Evolutionary conservation across 768 basidiomycete species (phyloP).

Genomic region (Boletales sp.): DNA sequence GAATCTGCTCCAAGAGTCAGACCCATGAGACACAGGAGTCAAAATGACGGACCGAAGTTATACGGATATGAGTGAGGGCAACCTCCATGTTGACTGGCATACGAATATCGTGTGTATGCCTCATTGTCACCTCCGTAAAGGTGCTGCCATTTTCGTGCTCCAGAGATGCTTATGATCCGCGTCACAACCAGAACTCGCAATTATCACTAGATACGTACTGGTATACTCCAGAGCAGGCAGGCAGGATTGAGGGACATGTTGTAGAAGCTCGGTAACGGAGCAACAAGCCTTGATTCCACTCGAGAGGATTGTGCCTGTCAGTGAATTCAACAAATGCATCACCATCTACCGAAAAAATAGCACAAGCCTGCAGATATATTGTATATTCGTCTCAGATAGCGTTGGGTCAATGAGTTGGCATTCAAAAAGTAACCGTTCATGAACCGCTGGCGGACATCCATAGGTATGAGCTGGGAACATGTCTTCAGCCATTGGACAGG

Average conservation of each 20-base stretch:
- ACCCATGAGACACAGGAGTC: background rate
- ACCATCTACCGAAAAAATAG: background rate
- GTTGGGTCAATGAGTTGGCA: constrained; percentile 65
- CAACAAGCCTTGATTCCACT: constrained; percentile 56
- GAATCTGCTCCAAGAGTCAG: constrained; percentile 42
- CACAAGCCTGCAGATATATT: constrained; percentile 56
- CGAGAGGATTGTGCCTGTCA: constrained; percentile 49
- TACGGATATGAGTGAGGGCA: constrained; percentile 65
- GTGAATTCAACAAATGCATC: background rate
- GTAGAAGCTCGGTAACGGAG: constrained; percentile 57
- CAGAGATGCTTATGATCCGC: constrained; percentile 44
- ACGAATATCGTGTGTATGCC: constrained; percentile 59
- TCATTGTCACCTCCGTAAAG: constrained; percentile 66
- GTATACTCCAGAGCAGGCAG: constrained; percentile 50
- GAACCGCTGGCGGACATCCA: constrained; percentile 64
- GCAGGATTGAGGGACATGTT: constrained; percentile 48
- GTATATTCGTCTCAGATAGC: constrained; percentile 73
- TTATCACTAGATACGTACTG: constrained; percentile 37
- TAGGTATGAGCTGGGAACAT: constrained; percentile 69
- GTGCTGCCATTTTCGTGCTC: constrained; percentile 55
- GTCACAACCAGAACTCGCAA: constrained; percentile 4
- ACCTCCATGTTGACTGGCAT: constrained; percentile 70
- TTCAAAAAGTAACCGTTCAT: constrained; percentile 63
- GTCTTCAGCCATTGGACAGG: constrained; percentile 81
- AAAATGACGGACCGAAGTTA: constrained; percentile 60